These are phyloP conservation scores for Conticribra guillardii DNA, from an alignment of 108 stramenopile species.

Conservation along the genomic window DNA sequence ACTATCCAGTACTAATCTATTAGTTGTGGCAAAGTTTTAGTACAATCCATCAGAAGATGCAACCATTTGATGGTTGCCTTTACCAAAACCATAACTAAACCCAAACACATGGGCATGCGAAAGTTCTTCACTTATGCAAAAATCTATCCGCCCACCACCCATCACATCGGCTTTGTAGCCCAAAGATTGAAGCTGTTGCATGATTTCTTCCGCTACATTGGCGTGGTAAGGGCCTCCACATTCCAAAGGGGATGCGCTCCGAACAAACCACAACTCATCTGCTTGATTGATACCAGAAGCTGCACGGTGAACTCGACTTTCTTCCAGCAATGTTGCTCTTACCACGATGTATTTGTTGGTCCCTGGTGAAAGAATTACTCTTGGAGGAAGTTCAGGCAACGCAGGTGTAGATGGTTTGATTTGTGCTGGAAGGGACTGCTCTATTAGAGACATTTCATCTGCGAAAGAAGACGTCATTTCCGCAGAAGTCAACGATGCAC, in stretches of 20 bases:
- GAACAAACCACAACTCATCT: slow-evolving; percentile 59
- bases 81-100: slow-evolving; percentile 67
- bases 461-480: slow-evolving; percentile 9
- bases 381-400: slow-evolving; percentile 48
- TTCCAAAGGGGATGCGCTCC: slow-evolving; percentile 67
- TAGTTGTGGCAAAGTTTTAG: no score
- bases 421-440: neutral
- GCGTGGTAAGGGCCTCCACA: slow-evolving; percentile 80
- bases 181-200: slow-evolving; percentile 45
- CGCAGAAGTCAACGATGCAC: slow-evolving; percentile 1
- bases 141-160: slow-evolving; percentile 79
- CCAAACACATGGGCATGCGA: slow-evolving; percentile 62
- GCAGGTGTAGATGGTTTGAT: neutral
- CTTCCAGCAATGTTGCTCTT: slow-evolving; percentile 23
- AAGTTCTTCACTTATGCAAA: slow-evolving; percentile 19
- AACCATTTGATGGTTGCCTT: slow-evolving; percentile 40
- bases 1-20: no score
- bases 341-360: slow-evolving; percentile 73
- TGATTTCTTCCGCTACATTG: slow-evolving; percentile 66
- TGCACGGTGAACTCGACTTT: neutral
- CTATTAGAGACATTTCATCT: neutral
- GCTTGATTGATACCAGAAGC: neutral
- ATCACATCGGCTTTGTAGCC: slow-evolving; percentile 57
- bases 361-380: slow-evolving; percentile 62
- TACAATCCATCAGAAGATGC: no score